Base-by-base conservation (phyloP, 176 grass and related monocot species). In the Phragmites australis region DNA sequence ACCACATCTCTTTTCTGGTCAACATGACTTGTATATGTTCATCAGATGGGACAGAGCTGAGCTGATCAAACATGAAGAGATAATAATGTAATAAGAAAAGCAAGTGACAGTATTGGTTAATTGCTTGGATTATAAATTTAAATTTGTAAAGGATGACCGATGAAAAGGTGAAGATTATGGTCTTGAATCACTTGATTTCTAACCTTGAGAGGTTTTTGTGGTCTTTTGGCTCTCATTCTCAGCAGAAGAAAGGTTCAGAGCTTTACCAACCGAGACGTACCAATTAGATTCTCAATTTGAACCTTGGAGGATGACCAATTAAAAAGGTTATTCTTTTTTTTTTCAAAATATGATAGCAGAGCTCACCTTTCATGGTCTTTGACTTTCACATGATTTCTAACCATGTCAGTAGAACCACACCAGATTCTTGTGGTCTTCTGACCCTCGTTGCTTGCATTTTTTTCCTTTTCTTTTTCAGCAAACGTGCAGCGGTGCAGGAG, bases 221-320 rank as follows among this genome's bases (percentile, higher is more conserved):
- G 26, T 46, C 25, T 56, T 49, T 73, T 55, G 44, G 29, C 30
- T 21, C 9, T 12, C n/a, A 40, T 31, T 70, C 31, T 5, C 11
- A 19, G 29, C 9, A 84, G 30, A 56, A 84, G 30, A 60, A 51
- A 78, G 27, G 22, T 65, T 45, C 41, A 80, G 70, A 76, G 63
- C 34, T 76, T 61, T 40, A 75, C 41, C 72, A 55, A 78, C 79
- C 65, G 60, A 22, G 51, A 68, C 45, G 18, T 31, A 52, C 47
- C 4, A 32, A 77, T 62, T 62, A 54, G 25, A 22, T 41, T 27
- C 15, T 45, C 15, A 80, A 27, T 17, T 62, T 7, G 16, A 47
- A 70, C 17, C 29, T 4, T 4, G 61, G 11, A 49, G 11, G 8
- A 32, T 45, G 40, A 23, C 26, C 32, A 41, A n/a, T n/a, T 9